A percentile compares a stretch with the other conserved stretches of the same genome.
Conservation (phyloP, 129 eudicot genomes). For the Lactuca saligna region DNA sequence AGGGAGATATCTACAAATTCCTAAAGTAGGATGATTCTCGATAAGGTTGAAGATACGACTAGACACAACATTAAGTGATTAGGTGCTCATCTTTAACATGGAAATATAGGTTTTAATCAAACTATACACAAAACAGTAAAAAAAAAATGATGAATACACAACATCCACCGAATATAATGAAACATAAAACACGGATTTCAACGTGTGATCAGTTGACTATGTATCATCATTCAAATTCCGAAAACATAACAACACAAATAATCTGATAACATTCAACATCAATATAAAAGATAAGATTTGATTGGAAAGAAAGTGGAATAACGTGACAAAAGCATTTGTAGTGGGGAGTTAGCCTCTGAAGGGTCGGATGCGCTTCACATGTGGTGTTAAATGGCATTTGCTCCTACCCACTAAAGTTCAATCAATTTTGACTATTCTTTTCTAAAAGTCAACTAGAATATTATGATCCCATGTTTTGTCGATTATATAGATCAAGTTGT, state of each 20-base stretch:
- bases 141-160: background rate
- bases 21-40: too few species aligned
- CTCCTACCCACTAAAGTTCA: constrained; percentile 40
- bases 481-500: constrained; percentile 30
- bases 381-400: constrained; percentile 33
- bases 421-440: constrained; percentile 30
- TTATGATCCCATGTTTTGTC: constrained; percentile 39
- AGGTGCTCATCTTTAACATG: too few species aligned
- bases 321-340: constrained; percentile 29
- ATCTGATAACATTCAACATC: background rate
- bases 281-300: background rate
- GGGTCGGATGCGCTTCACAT: constrained; percentile 24
- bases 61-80: too few species aligned
- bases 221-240: background rate
- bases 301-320: constrained; percentile 32
- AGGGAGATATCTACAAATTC: too few species aligned
- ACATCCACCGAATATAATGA: background rate
- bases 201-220: background rate
- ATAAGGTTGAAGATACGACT: too few species aligned
- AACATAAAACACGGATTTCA: background rate
- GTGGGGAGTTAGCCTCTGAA: constrained; percentile 27
- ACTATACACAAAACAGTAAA: background rate
- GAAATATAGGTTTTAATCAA: too few species aligned
- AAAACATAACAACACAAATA: constrained; percentile 23
- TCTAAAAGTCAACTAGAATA: constrained; percentile 33